Base-by-base conservation (phyloP, 148 eudicot genomes). In the Pouteria glomerata region DNA sequence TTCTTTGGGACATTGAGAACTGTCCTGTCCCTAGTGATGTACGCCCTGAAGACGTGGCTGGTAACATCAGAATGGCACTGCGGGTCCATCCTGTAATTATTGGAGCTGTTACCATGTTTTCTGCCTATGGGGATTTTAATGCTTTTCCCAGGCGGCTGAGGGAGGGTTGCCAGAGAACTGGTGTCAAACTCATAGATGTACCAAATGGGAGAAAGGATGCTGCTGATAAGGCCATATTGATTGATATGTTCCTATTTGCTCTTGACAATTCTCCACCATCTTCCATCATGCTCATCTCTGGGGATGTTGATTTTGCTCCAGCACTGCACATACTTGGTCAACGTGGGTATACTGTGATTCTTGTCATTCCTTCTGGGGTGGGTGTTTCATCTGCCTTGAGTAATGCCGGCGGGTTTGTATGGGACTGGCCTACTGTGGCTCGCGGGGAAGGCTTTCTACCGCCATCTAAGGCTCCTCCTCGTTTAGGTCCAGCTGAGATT, bases 1-100 rank as follows among this genome's bases (percentile, higher is more conserved):
- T 95, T 72, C 89, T 95, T 13, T 95, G 99, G 99, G 99, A 95
- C 85, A 95, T 95, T 42, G 99, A 95, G 74, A 95, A 95, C 78
- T 95, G 99, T 74, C 97, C 97, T 18, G 91, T 95, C 29, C 99
- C 99, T 14, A 89, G 86, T 76, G 97, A 91, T 66, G 87, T 95
- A 16, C 91, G 97, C 48, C 92, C 99, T 1, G 99, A 95, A 66
- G 97, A 89, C 67, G 93, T 91, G 59, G 96, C 90, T 47, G 94
- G 93, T 29, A 95, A 95, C 70, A 95, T 95, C 72, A 76, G 99
- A 56, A 91, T 88, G 97, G 97, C 99, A 10, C 78, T 95, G 63
- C 84, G 88, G 31, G 90, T 89, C 50, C 97, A 95, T 73, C 97
- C 99, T 34, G 73, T 91, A 13, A 88, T 95, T 26, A 82, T 81